Percentiles rank a stretch among this genome's conserved stretches.
Conservation (phyloP, 768 basidiomycete species). For the Serpula lacrymans region DNA sequence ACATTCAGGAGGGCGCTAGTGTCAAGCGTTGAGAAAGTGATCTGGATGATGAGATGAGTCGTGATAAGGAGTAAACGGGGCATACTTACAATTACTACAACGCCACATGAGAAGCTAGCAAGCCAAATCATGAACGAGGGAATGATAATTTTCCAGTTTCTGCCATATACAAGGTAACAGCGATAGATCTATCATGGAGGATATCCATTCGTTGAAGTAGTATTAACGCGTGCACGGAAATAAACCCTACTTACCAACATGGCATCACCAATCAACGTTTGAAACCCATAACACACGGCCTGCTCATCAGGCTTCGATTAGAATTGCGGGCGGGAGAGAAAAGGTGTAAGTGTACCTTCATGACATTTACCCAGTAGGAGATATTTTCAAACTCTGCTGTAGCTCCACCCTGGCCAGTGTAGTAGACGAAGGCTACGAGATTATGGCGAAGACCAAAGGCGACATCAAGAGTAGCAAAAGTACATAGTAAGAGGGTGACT, state of each 20-base stretch:
- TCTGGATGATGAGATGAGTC: no score
- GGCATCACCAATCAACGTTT: conserved; percentile 41
- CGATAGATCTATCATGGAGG: conserved; percentile 39
- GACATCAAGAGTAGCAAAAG: conserved; percentile 39
- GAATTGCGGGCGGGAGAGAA: no score
- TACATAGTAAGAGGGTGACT: conserved; percentile 36
- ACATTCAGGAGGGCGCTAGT: conserved; percentile 25
- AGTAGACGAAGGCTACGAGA: conserved; percentile 39
- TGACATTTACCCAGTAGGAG: conserved; percentile 38
- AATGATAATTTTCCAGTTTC: conserved; percentile 27
- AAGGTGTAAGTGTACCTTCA: no score
- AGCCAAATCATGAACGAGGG: conserved; percentile 33
- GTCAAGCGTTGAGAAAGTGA: conserved; percentile 27
- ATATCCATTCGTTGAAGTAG: conserved; percentile 37
- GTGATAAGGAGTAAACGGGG: no score
- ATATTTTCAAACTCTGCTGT: conserved; percentile 34
- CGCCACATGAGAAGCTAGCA: no score
- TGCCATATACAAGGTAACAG: no score
- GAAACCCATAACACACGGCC: conserved; percentile 35
- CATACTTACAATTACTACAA: no score
- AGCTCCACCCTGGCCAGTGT: conserved; percentile 27
- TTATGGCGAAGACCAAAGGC: conserved; percentile 39
- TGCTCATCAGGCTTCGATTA: no score
- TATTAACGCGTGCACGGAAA: no score
- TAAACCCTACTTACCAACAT: conserved; percentile 39